A percentile compares a stretch with the other conserved stretches of the same genome.
These are phyloP conservation scores for Zygnema circumcarinatum DNA, from an alignment of 139 green algal genomes.

Conservation along the genomic window DNA sequence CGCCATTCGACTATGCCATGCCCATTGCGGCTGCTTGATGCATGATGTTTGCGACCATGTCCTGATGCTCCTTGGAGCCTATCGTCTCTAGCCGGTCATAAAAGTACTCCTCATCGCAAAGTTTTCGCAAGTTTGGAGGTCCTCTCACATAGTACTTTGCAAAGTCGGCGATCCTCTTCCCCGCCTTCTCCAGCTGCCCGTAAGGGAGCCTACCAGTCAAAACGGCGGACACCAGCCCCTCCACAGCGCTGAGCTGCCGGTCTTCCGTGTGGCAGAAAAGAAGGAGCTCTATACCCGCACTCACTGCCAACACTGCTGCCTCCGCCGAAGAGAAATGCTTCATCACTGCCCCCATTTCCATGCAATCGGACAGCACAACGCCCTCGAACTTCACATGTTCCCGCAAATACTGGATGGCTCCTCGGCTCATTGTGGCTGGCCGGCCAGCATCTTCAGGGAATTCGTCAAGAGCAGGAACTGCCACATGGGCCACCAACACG, in stretches of 20 bases:
- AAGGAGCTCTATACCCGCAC: conserved; percentile 62
- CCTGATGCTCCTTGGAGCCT: conserved; percentile 37
- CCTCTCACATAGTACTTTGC: conserved; percentile 16
- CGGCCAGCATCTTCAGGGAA: conserved; percentile 12
- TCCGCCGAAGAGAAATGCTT: conserved; percentile 55
- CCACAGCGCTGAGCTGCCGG: conserved; percentile 59
- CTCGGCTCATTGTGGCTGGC: conserved; percentile 46
- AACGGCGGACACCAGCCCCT: conserved; percentile 60
- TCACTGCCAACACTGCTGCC: conserved; percentile 52
- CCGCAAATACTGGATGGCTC: conserved; percentile 53
- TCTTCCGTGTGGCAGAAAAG: conserved; percentile 66
- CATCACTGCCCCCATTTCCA: conserved; percentile 68
- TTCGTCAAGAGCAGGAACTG: conserved; percentile 53
- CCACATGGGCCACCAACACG: conserved; percentile 65
- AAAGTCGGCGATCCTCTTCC: not conserved
- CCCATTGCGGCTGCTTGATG: conserved; percentile 1
- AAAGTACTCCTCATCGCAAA: conserved; percentile 6
- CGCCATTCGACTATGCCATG: not conserved
- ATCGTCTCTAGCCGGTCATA: not conserved
- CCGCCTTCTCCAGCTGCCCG: conserved; percentile 36
- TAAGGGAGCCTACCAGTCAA: conserved; percentile 33
- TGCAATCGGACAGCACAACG: conserved; percentile 65
- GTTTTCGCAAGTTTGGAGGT: conserved; percentile 2
- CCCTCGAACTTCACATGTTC: conserved; percentile 61
- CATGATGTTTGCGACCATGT: conserved; percentile 28